A percentile compares a stretch with the other conserved stretches of the same genome.
Conservation (phyloP, 139 green algal species). For the Protoeuglena noctilucae region DNA sequence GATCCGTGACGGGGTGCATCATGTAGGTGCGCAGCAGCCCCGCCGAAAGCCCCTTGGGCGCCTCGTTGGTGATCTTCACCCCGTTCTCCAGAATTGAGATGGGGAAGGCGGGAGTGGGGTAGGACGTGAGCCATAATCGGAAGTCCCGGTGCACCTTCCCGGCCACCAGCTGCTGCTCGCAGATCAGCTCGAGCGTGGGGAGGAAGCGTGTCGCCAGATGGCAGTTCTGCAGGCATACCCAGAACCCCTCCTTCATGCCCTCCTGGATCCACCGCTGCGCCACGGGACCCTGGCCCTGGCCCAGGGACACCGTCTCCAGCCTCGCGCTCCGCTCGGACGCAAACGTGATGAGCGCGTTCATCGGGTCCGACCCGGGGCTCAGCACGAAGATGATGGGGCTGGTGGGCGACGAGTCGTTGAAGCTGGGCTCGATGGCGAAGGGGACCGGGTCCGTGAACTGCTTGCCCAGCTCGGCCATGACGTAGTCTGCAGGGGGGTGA, state of each 20-base stretch:
- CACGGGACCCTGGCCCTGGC: slow-evolving; percentile 59
- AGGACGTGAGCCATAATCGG: slow-evolving; percentile 54
- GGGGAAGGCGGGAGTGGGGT: slow-evolving; percentile 48
- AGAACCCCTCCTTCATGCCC: slow-evolving; percentile 44
- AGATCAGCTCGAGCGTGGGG: slow-evolving; percentile 51
- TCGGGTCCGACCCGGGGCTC: slow-evolving; percentile 49
- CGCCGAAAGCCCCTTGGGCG: slow-evolving; percentile 20
- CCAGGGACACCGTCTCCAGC: slow-evolving; percentile 51
- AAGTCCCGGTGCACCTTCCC: slow-evolving; percentile 17
- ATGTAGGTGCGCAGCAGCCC: slow-evolving; percentile 47
- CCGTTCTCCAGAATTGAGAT: slow-evolving; percentile 49
- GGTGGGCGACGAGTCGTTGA: slow-evolving; percentile 38
- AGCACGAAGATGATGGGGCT: slow-evolving; percentile 63
- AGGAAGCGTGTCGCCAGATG: slow-evolving; percentile 58
- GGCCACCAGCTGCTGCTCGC: slow-evolving; percentile 43
- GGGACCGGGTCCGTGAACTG: slow-evolving; percentile 59
- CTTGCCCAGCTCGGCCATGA: slow-evolving; percentile 34
- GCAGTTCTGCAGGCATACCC: slow-evolving; percentile 68
- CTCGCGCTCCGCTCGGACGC: slow-evolving; percentile 26
- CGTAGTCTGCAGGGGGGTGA: too few relatives aligned
- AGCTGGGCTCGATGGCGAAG: slow-evolving; percentile 54
- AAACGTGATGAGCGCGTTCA: slow-evolving; percentile 49
- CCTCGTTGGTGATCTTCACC: slow-evolving; percentile 57
- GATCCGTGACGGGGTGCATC: slow-evolving; percentile 39
- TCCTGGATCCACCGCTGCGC: slow-evolving; percentile 39